These are phyloP conservation scores for Lepraria neglecta DNA, from an alignment of 495 filamentous ascomycete species.

Conservation along the genomic window DNA sequence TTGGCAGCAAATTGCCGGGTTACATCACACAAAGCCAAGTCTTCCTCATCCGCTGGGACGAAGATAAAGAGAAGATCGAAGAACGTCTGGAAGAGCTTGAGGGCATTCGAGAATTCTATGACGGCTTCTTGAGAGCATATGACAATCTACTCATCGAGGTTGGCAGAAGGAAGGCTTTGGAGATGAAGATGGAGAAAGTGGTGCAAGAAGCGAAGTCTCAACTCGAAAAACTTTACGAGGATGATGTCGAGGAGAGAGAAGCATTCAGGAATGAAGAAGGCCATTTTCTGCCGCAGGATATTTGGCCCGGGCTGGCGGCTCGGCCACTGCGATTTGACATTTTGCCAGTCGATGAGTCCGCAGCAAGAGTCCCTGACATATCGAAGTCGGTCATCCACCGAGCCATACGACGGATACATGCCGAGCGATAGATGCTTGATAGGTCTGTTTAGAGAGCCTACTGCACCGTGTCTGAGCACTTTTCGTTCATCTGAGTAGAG, in stretches of 20 bases:
- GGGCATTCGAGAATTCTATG: constrained; percentile 67
- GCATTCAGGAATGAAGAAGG: constrained; percentile 75
- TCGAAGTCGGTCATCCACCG: constrained; percentile 28
- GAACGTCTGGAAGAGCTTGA: constrained; percentile 66
- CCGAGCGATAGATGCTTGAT: constrained; percentile 6
- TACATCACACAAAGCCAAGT: constrained; percentile 65
- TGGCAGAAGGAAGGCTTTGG: constrained; percentile 60
- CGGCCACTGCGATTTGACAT: constrained; percentile 55
- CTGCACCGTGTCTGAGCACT: not conserved
- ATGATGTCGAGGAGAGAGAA: constrained; percentile 68
- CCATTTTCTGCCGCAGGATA: constrained; percentile 78
- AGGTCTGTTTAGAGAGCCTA: not conserved
- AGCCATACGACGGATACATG: constrained; percentile 25
- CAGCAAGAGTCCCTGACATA: constrained; percentile 28
- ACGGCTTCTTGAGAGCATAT: constrained; percentile 77
- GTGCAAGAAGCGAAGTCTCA: constrained; percentile 67
- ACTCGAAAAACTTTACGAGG: constrained; percentile 66
- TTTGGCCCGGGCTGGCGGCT: constrained; percentile 71
- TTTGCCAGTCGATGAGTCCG: constrained; percentile 31
- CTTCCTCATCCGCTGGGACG: constrained; percentile 69
- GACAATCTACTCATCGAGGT: constrained; percentile 78
- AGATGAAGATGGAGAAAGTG: constrained; percentile 65
- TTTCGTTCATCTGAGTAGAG: not conserved
- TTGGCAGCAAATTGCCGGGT: constrained; percentile 55
- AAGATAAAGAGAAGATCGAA: constrained; percentile 62